These are phyloP conservation scores for Trichoderma parareesei DNA, from an alignment of 495 filamentous ascomycete species.

Conservation along the genomic window DNA sequence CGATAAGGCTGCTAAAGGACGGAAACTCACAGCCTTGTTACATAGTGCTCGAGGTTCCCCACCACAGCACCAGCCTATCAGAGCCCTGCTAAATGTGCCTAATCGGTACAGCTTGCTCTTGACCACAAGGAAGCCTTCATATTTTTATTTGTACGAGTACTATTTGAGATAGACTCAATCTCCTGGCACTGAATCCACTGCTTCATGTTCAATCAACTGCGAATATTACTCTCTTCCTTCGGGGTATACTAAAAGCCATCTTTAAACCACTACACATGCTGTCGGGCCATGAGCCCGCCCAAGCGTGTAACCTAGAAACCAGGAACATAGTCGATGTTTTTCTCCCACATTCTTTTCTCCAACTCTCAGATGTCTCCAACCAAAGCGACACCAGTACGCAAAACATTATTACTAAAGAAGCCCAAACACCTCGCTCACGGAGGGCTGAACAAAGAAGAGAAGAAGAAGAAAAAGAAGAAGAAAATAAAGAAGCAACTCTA, in stretches of 20 bases:
- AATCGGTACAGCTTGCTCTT: too few species aligned
- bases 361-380: neutral
- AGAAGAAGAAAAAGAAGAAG: neutral
- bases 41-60: neutral
- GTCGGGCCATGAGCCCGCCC: neutral
- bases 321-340: neutral
- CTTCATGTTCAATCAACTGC: too few species aligned
- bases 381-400: conserved; percentile 1
- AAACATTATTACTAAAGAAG: conserved; percentile 2
- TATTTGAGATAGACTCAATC: too few species aligned
- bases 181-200: too few species aligned
- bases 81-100: neutral
- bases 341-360: neutral
- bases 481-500: neutral
- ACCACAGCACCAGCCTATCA: neutral
- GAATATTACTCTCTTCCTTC: neutral
- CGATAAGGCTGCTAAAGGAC: conserved; percentile 2
- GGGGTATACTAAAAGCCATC: conserved; percentile 12
- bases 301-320: neutral
- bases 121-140: too few species aligned
- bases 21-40: neutral
- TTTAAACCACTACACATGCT: conserved; percentile 8
- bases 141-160: too few species aligned
- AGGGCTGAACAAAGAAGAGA: neutral
- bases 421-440: neutral